These are phyloP conservation scores for Colletotrichum musicola DNA, from an alignment of 2,329 filamentous ascomycete species.

Conservation along the genomic window DNA sequence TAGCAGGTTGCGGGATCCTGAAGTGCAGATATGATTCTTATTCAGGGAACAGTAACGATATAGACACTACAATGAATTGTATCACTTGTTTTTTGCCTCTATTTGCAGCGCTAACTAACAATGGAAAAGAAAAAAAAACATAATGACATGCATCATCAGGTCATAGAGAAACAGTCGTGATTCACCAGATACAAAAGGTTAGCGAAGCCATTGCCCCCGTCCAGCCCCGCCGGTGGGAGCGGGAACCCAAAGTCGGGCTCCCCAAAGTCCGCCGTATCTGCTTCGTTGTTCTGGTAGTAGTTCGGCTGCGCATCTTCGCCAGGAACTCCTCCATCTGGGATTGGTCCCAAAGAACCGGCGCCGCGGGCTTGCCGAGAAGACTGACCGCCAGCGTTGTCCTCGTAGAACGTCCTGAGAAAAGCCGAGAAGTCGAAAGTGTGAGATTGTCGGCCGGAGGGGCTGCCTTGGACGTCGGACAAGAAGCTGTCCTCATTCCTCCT, in stretches of 20 bases:
- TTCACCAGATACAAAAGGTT: constrained; percentile 44
- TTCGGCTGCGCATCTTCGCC: background rate
- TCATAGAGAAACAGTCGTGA: constrained; percentile 38
- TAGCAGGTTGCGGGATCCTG: background rate
- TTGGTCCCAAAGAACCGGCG: background rate
- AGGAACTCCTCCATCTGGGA: background rate
- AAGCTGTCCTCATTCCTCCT: background rate
- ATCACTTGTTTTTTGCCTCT: background rate
- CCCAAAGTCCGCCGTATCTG: background rate
- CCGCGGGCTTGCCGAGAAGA: background rate
- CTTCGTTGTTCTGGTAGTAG: background rate
- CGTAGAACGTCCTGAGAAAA: background rate
- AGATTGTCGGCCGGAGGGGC: background rate
- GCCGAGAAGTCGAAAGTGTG: background rate
- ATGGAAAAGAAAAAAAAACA: background rate
- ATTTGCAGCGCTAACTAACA: background rate
- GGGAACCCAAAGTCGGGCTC: constrained; percentile 27
- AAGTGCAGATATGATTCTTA: background rate
- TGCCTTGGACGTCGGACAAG: background rate
- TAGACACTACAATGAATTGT: background rate
- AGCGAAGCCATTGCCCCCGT: constrained; percentile 40
- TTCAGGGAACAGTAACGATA: too few species aligned
- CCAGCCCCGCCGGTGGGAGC: constrained; percentile 37
- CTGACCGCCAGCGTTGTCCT: background rate
- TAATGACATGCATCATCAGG: background rate